phyloP scores from a whole-genome alignment of 768 basidiomycete species.

The Mycena metata region DNA sequence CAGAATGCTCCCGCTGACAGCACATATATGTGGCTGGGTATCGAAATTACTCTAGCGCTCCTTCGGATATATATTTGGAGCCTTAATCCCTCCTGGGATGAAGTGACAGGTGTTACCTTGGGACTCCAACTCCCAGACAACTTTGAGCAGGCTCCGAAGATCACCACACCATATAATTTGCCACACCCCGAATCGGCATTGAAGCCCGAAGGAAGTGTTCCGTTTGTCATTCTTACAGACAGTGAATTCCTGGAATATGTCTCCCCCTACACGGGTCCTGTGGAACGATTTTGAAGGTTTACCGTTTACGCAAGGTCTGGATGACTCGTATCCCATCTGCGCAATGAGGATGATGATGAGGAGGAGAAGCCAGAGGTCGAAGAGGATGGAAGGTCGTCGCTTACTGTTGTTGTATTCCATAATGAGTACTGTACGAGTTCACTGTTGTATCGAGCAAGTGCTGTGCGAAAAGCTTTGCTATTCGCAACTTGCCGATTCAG shows the following conservation, averaged over 20 bases:
- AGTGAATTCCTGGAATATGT: constrained; percentile 3
- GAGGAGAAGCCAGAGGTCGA: too few species aligned
- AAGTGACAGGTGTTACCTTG: neutral
- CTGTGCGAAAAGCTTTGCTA: too few species aligned
- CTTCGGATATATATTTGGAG: neutral
- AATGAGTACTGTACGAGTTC: too few species aligned
- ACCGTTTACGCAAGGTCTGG: too few species aligned
- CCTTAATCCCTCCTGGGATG: neutral
- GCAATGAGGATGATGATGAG: too few species aligned
- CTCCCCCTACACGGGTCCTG: neutral
- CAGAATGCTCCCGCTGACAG: neutral
- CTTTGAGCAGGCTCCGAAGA: neutral
- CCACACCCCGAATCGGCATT: too few species aligned
- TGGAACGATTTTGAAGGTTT: constrained; percentile 13
- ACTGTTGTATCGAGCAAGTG: too few species aligned
- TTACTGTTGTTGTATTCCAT: too few species aligned
- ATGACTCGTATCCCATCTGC: too few species aligned
- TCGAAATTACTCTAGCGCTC: neutral
- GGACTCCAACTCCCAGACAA: neutral
- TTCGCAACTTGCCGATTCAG: too few species aligned
- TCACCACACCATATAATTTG: neutral
- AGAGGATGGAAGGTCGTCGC: too few species aligned
- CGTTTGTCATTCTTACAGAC: neutral
- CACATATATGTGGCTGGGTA: neutral
- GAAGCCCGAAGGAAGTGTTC: neutral